phyloP scores from a whole-genome alignment of 768 basidiomycete genomes.

The Lanmaoa pseudosensibilis region DNA sequence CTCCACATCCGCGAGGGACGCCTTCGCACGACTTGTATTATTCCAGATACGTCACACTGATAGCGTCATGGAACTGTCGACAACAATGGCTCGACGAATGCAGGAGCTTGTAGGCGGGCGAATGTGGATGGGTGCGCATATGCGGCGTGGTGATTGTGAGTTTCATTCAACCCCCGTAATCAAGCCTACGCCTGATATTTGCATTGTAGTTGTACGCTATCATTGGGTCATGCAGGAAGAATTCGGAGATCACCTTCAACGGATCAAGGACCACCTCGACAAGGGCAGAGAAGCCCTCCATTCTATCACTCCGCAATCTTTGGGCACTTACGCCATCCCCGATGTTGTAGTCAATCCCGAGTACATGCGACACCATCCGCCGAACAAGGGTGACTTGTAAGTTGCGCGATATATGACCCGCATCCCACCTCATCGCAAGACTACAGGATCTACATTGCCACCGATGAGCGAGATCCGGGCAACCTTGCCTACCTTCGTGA shows the following conservation, averaged over 20 bases:
- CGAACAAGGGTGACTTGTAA: conserved; percentile 24
- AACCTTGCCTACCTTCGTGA: conserved; percentile 35
- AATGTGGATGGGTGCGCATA: conserved; percentile 44
- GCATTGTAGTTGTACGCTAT: conserved; percentile 28
- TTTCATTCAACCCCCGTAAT: not conserved
- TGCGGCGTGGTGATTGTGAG: conserved; percentile 47
- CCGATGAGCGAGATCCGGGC: conserved; percentile 42
- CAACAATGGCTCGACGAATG: conserved; percentile 35
- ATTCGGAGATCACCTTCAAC: conserved; percentile 37
- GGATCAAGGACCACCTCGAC: conserved; percentile 31
- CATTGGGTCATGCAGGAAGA: conserved; percentile 38
- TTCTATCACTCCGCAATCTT: conserved; percentile 17
- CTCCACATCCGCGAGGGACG: conserved; percentile 31
- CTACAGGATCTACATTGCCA: conserved; percentile 37
- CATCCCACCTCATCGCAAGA: conserved; percentile 5
- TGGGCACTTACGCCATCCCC: conserved; percentile 25
- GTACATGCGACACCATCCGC: conserved; percentile 17
- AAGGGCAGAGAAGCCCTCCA: conserved; percentile 20
- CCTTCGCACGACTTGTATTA: conserved; percentile 35
- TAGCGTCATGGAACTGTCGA: conserved; percentile 31
- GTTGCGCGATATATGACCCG: not conserved
- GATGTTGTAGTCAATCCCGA: conserved; percentile 16
- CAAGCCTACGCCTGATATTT: not conserved
- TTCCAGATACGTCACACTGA: conserved; percentile 31
- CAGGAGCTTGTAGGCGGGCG: conserved; percentile 29